phyloP scores from a whole-genome alignment of 306 rosid species.

The Lithocarpus polystachyus region DNA sequence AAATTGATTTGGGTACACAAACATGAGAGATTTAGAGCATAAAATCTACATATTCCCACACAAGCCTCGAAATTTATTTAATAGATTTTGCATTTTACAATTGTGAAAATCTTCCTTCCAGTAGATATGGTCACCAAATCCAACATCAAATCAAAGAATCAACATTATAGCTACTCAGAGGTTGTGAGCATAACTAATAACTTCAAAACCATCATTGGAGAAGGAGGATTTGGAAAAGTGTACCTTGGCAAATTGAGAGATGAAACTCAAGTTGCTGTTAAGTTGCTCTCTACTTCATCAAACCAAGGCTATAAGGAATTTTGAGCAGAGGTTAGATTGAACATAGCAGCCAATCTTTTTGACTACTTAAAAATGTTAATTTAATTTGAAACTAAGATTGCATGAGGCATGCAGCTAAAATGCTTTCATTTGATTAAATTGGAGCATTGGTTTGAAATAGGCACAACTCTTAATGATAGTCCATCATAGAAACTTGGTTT shows the following conservation, averaged over 20 bases:
- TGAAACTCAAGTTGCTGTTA: not conserved
- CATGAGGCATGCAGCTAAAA: too few species aligned
- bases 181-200: constrained; percentile 33
- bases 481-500: constrained; percentile 30
- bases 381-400: too few species aligned
- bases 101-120: not conserved
- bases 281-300: too few species aligned
- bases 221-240: constrained; percentile 52
- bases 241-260: constrained; percentile 19
- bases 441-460: not conserved
- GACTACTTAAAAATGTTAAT: too few species aligned
- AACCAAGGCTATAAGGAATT: too few species aligned
- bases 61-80: not conserved
- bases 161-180: constrained; percentile 18
- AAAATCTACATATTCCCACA: not conserved
- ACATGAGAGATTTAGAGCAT: not conserved
- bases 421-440: not conserved
- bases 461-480: constrained; percentile 3
- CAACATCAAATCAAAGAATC: constrained; percentile 18
- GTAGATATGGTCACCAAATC: not conserved
- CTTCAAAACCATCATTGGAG: constrained; percentile 32
- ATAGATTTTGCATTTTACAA: not conserved
- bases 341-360: too few species aligned
- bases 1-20: not conserved
- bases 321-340: constrained; percentile 2